These are phyloP conservation scores for Quercus aquifolioides DNA, from an alignment of 306 rosid genomes.

Conservation along the genomic window DNA sequence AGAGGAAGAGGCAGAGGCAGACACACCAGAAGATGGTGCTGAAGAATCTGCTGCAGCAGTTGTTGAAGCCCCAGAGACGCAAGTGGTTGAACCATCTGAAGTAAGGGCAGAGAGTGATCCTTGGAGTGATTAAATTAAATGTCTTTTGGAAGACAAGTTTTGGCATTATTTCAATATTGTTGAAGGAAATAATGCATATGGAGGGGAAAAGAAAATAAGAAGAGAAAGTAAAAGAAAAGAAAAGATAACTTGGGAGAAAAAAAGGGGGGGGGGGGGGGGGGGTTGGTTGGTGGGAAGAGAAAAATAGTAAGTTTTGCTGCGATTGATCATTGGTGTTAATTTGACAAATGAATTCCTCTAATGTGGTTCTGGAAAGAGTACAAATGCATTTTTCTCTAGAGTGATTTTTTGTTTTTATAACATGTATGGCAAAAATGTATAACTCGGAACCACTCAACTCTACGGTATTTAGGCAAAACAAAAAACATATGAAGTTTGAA, in stretches of 20 bases:
- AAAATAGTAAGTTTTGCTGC: not conserved
- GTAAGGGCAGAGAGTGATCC: constrained; percentile 85
- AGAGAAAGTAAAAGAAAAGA: not conserved
- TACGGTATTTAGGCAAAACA: too few relatives aligned
- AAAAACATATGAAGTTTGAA: too few relatives aligned
- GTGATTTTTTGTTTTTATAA: too few relatives aligned
- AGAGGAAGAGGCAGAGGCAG: constrained; percentile 32
- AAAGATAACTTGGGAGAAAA: too few relatives aligned
- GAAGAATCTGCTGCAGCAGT: constrained; percentile 35
- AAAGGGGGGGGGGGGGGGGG: too few relatives aligned
- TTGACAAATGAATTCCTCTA: not conserved
- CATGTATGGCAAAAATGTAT: not conserved
- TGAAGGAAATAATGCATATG: constrained; percentile 19
- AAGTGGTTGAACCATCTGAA: constrained; percentile 86
- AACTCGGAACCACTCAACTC: not conserved
- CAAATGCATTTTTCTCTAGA: not conserved
- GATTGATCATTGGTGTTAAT: not conserved
- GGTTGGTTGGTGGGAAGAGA: not conserved
- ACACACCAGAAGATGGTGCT: constrained; percentile 2
- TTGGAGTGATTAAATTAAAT: constrained; percentile 72
- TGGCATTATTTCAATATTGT: constrained; percentile 19
- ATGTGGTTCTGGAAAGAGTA: not conserved
- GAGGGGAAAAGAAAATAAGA: not conserved
- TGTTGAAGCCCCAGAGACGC: constrained; percentile 37
- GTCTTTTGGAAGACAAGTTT: constrained; percentile 7